Percentiles rank a stretch among this genome's conserved stretches.
phyloP scores from a whole-genome alignment of 805 yeast genomes.

The Candida maris region DNA sequence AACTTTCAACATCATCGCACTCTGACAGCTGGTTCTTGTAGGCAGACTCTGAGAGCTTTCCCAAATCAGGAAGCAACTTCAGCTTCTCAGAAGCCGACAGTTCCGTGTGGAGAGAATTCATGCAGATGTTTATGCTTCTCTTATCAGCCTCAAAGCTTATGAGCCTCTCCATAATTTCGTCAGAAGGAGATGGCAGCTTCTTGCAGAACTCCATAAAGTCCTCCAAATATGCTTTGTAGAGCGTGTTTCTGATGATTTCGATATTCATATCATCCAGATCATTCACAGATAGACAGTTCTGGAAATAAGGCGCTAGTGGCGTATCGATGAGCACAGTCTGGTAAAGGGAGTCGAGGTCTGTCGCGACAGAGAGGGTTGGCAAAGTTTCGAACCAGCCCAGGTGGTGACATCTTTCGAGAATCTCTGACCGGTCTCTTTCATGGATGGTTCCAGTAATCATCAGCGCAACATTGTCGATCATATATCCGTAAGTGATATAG shows the following conservation, averaged over 20 bases:
- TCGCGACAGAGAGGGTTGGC: constrained; percentile 91
- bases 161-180: constrained; percentile 73
- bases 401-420: constrained; percentile 89
- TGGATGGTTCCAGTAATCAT: constrained; percentile 97
- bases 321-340: constrained; percentile 92
- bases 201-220: constrained; percentile 71
- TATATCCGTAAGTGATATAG: constrained; percentile 90
- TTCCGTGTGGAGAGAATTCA: constrained; percentile 85
- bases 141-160: constrained; percentile 93
- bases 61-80: constrained; percentile 74
- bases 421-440: constrained; percentile 86
- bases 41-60: constrained; percentile 69
- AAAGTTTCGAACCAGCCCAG: constrained; percentile 98
- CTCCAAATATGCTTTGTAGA: constrained; percentile 90
- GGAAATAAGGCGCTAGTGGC: constrained; percentile 95
- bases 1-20: constrained; percentile 83
- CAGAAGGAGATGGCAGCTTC: constrained; percentile 69
- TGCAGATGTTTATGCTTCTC: constrained; percentile 84
- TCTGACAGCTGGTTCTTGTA: constrained; percentile 62
- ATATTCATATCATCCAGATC: constrained; percentile 94
- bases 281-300: constrained; percentile 79
- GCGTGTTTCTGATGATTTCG: constrained; percentile 86
- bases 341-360: constrained; percentile 90
- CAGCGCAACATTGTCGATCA: constrained; percentile 95
- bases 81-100: constrained; percentile 69